A percentile compares a stretch with the other conserved stretches of the same genome.
Conservation (phyloP, 495 filamentous ascomycete species). For the Hypoxylon fragiforme region DNA sequence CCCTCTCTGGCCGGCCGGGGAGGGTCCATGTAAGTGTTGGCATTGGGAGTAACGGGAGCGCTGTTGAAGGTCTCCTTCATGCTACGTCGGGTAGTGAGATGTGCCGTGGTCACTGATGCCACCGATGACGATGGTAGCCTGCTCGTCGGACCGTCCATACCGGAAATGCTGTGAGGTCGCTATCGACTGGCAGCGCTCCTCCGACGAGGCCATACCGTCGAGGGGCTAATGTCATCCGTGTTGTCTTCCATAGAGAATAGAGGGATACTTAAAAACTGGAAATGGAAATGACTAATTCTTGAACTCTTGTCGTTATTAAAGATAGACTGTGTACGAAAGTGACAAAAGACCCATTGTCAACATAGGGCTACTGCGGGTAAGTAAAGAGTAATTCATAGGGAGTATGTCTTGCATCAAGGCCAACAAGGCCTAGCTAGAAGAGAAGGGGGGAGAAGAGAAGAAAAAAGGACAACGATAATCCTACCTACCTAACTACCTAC, state of each 20-base stretch:
- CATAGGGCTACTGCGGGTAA: constrained; percentile 10
- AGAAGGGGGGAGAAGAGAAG: background rate
- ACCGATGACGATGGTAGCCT: constrained; percentile 25
- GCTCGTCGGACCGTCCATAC: constrained; percentile 34
- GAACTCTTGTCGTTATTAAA: background rate
- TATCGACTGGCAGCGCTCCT: constrained; percentile 23
- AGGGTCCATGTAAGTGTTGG: constrained; percentile 41
- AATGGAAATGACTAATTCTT: constrained; percentile 1
- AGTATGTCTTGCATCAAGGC: constrained; percentile 5
- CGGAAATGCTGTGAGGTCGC: constrained; percentile 29
- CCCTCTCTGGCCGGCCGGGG: constrained; percentile 53
- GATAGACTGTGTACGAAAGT: background rate
- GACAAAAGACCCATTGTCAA: constrained; percentile 22
- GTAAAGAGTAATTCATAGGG: constrained; percentile 13
- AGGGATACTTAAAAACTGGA: background rate
- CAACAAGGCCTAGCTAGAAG: background rate
- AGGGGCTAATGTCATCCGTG: constrained; percentile 23
- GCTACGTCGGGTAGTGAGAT: constrained; percentile 1
- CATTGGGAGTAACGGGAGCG: constrained; percentile 5
- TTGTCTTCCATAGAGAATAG: constrained; percentile 15
- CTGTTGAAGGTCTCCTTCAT: constrained; percentile 21
- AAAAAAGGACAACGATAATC: constrained; percentile 1
- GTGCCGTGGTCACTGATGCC: constrained; percentile 5
- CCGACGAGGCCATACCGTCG: constrained; percentile 23
- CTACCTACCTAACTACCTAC: background rate